Base-by-base conservation (phyloP, 75 land plant species). In the Selaginella tamariscina region DNA sequence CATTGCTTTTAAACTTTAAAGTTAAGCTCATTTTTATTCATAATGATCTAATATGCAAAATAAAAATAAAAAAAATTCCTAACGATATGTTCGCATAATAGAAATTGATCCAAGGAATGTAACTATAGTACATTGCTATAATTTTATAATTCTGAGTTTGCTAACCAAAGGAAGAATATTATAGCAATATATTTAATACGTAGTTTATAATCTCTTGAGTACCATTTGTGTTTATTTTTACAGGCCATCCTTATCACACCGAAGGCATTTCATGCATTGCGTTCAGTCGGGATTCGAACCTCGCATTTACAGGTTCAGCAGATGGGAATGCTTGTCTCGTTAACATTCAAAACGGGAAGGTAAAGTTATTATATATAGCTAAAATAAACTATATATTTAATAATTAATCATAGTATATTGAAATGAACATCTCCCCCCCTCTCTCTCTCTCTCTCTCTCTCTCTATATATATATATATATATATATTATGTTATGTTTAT, bases 241-340 rank as follows among this genome's bases (percentile, higher is more conserved):
- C 65, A 92, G 98, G 96, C 27, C 86, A 93, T 76, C 86, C 89
- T 30, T 93, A 84, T 74, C 98, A 93, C 68, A 84, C 82, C 44
- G 88, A 84, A 30, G 95, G 95, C 2, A 32, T 93, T 65, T 84
- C 88, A 69, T 93, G 88, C 78, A 69, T 93, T 67, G 65, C 76
- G 28, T 79, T 93, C 27, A 79, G 60, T 60, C 31, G 74, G 31
- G 96, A 93, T 73, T 93, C 98, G 21, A 77, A 76, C 27, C 66
- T 84, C 64, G 90, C 86, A 54, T 66, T 93, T 26, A 90, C 86
- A 56, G 98, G 98, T 56, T 86, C 98, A 33, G 77, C 76, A 20
- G 98, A 93, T 75, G 63, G 77, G 27, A 84, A 78, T 74, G 88
- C 79, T 22, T 85, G 83, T 49, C 57, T 84, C 27, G 88, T 89